These are phyloP conservation scores for Suillus subalutaceus DNA, from an alignment of 768 basidiomycete genomes.

Conservation along the genomic window DNA sequence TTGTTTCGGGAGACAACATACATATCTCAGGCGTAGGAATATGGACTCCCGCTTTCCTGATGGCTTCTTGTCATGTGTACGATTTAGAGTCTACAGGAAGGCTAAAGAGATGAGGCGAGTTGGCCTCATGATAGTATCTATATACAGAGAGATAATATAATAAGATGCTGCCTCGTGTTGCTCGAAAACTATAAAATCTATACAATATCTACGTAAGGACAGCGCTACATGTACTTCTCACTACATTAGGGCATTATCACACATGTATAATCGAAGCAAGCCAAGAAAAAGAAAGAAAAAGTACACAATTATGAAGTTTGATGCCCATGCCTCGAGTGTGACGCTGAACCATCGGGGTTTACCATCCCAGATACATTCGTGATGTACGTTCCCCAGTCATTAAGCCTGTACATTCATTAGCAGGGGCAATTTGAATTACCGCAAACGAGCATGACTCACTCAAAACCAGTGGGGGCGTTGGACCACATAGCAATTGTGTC, in stretches of 20 bases:
- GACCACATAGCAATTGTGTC: conserved; percentile 68
- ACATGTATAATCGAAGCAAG: not conserved
- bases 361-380: conserved; percentile 33
- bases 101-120: not conserved
- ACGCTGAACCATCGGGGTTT: conserved; percentile 16
- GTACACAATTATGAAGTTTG: not conserved
- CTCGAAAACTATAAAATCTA: not conserved
- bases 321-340: conserved; percentile 3
- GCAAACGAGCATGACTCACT: conserved; percentile 43
- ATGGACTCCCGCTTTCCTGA: not conserved
- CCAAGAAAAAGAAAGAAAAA: not conserved
- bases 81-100: no score
- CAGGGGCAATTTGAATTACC: not conserved
- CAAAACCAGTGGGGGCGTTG: conserved; percentile 58
- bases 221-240: not conserved
- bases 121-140: not conserved
- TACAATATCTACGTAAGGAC: not conserved
- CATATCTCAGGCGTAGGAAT: not conserved
- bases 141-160: not conserved
- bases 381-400: conserved; percentile 44
- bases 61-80: conserved; percentile 6
- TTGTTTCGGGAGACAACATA: not conserved
- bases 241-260: conserved; percentile 1
- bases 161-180: not conserved
- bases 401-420: conserved; percentile 30